Percentiles rank a stretch among this genome's conserved stretches.
phyloP scores from a whole-genome alignment of 257 asterid species.

The Solanum gandarillasii region DNA sequence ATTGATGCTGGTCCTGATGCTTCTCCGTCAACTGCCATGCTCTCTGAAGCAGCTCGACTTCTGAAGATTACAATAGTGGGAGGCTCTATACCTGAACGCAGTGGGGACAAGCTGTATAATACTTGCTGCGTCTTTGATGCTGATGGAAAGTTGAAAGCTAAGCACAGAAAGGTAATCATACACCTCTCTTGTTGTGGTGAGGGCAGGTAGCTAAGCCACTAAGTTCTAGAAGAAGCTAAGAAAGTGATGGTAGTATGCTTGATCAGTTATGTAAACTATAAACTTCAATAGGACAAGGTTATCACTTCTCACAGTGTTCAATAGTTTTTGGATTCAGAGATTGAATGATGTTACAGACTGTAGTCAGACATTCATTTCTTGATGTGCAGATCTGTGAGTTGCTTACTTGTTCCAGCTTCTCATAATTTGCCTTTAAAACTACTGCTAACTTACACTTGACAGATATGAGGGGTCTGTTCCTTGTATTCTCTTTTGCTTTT shows the following conservation, averaged over 20 bases:
- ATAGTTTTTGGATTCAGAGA: not conserved
- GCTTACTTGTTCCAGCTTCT: not conserved
- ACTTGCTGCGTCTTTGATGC: conserved; percentile 86
- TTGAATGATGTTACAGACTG: not conserved
- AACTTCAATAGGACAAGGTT: not conserved
- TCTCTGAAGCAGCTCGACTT: conserved; percentile 64
- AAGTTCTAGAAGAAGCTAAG: not conserved
- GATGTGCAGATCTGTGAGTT: not conserved
- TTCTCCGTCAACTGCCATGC: conserved; percentile 92
- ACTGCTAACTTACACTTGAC: not conserved
- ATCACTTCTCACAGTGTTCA: not conserved
- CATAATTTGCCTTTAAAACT: not conserved
- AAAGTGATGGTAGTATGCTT: not conserved
- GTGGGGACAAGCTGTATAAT: conserved; percentile 76
- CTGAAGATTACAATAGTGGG: conserved; percentile 76
- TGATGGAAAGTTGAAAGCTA: conserved; percentile 83
- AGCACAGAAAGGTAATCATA: conserved; percentile 75
- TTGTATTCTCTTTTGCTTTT: not conserved
- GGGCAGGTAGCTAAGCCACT: not conserved
- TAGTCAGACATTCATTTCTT: not conserved
- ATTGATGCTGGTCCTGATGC: conserved; percentile 80
- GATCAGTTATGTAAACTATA: not conserved
- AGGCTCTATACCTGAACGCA: conserved; percentile 88
- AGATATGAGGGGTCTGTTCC: not conserved
- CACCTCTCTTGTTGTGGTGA: not conserved